Percentiles rank a stretch among this genome's conserved stretches.
These are phyloP conservation scores for Colletotrichum sp. DNA, from an alignment of 2,329 filamentous ascomycete species.

Conservation along the genomic window DNA sequence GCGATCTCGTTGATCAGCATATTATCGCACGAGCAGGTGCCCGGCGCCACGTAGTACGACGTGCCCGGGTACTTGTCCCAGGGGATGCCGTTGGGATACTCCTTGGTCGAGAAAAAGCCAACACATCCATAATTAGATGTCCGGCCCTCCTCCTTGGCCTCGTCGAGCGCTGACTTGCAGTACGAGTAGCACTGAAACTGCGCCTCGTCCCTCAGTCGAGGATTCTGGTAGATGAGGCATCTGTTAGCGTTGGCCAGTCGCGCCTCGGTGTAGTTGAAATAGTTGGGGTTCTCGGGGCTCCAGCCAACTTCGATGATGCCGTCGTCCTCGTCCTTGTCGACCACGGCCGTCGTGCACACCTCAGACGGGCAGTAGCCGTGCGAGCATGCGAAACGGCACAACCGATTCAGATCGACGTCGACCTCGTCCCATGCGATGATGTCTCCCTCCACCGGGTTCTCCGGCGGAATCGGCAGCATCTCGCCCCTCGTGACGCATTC, in stretches of 20 bases:
- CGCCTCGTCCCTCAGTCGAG: not conserved
- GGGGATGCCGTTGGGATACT: not conserved
- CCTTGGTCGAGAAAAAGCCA: not conserved
- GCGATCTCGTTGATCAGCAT: not conserved
- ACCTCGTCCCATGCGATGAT: conserved; percentile 21
- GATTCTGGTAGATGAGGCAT: not conserved
- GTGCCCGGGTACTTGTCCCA: not conserved
- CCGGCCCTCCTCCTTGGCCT: not conserved
- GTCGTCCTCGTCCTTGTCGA: not conserved
- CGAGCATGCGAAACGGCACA: conserved; percentile 24
- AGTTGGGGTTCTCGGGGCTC: not conserved
- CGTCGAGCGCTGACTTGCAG: not conserved
- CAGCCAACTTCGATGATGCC: not conserved
- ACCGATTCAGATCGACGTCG: conserved; percentile 22
- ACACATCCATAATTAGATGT: not conserved
- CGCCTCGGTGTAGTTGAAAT: not conserved
- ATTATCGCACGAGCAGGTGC: not conserved
- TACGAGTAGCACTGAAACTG: not conserved
- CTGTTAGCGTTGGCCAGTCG: not conserved
- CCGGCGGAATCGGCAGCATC: not conserved
- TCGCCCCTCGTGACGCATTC: not conserved
- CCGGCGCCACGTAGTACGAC: not conserved
- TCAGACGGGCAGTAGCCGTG: conserved; percentile 23
- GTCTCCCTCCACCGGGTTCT: conserved; percentile 18
- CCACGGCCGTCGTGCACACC: conserved; percentile 2